These are phyloP conservation scores for Chrysanthemum lavandulifolium DNA, from an alignment of 129 eudicot genomes.

Conservation along the genomic window DNA sequence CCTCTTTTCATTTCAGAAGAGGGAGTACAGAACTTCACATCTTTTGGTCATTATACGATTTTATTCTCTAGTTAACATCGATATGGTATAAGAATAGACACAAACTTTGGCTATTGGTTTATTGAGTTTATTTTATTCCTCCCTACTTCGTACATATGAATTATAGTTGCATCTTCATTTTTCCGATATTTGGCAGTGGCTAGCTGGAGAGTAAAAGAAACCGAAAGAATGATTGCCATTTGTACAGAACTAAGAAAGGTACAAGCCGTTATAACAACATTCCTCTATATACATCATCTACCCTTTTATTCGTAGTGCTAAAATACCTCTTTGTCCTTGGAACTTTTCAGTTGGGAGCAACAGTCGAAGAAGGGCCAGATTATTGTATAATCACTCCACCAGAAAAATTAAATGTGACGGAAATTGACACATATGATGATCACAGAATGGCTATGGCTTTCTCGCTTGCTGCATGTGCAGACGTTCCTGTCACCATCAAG, in stretches of 20 bases:
- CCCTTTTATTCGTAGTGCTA: constrained; percentile 4
- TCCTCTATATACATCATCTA: neutral
- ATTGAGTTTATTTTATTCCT: neutral
- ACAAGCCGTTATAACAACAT: constrained; percentile 4
- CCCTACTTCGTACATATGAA: neutral
- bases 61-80: neutral
- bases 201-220: constrained; percentile 99
- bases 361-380: constrained; percentile 93
- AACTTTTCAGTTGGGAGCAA: constrained; percentile 81
- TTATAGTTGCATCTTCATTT: neutral
- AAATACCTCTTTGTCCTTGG: constrained; percentile 20
- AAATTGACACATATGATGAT: constrained; percentile 88
- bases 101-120: neutral
- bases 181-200: constrained; percentile 60
- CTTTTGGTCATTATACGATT: neutral
- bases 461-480: constrained; percentile 94
- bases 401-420: constrained; percentile 73
- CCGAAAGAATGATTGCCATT: constrained; percentile 97
- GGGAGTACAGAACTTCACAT: neutral
- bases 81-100: neutral
- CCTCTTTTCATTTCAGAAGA: neutral
- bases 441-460: constrained; percentile 99
- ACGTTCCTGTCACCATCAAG: constrained; percentile 90
- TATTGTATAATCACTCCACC: constrained; percentile 94
- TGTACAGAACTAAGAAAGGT: constrained; percentile 98